Conservation (phyloP, 371 early-diverging fungal species). For the Actinomucor elegans region DNA sequence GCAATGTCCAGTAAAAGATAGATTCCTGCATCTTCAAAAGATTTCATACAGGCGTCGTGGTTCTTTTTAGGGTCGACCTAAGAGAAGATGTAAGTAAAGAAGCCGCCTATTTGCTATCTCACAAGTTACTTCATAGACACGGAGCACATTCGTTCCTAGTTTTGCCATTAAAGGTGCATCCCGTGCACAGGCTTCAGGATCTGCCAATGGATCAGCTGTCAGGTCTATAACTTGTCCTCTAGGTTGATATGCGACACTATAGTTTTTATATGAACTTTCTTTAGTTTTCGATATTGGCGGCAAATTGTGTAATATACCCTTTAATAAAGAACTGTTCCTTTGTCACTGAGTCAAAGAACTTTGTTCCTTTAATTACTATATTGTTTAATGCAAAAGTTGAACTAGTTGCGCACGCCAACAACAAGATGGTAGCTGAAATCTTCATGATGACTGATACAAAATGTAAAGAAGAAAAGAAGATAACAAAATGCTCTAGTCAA, state of each 20-base stretch:
- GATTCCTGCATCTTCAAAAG: constrained; percentile 66
- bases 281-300: background rate
- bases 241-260: constrained; percentile 75
- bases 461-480: background rate
- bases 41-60: constrained; percentile 78
- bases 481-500: background rate
- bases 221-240: constrained; percentile 31
- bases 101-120: too few species aligned
- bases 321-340: constrained; percentile 79
- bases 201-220: constrained; percentile 64
- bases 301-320: constrained; percentile 39
- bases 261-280: background rate
- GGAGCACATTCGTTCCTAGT: constrained; percentile 73
- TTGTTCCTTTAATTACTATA: constrained; percentile 68
- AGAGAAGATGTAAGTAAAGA: too few species aligned
- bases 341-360: constrained; percentile 71
- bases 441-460: background rate
- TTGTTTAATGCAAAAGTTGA: constrained; percentile 49
- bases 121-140: constrained; percentile 74
- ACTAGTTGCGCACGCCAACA: constrained; percentile 5
- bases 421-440: constrained; percentile 1
- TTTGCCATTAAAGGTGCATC: constrained; percentile 69
- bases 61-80: constrained; percentile 61
- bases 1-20: constrained; percentile 74
- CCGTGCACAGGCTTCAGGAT: constrained; percentile 60